Evolutionary conservation across 192 early-diverging fungal species (phyloP).

Genomic region (Allomyces javanicus): DNA sequence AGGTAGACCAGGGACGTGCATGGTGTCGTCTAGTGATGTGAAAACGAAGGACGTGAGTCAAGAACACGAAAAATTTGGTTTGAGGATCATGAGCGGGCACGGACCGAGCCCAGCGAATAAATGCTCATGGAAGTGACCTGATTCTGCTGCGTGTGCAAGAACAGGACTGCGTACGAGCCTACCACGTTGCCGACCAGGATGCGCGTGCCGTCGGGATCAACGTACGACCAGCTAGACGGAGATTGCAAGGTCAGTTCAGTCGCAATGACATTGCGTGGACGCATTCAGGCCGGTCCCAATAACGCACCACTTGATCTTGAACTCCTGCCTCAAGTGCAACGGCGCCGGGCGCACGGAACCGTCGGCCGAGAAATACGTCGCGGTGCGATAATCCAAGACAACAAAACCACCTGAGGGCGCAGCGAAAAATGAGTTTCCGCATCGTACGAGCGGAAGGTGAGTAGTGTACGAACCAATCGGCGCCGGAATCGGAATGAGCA

Average conservation of each 20-base stretch:
- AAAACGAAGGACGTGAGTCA: not conserved
- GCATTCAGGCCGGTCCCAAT: not conserved
- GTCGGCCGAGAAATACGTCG: not conserved
- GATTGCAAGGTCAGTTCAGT: not conserved
- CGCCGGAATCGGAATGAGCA: slow-evolving; percentile 36
- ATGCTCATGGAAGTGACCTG: not conserved
- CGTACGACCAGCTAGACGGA: not conserved
- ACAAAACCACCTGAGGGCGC: slow-evolving; percentile 2
- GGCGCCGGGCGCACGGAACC: not conserved
- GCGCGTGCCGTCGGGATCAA: not conserved
- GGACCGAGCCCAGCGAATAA: not conserved
- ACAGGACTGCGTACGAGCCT: not conserved
- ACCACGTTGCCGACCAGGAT: not conserved
- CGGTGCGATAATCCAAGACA: not conserved
- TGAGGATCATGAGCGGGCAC: not conserved
- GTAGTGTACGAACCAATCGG: slow-evolving; percentile 6
- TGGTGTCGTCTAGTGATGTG: slow-evolving; percentile 10
- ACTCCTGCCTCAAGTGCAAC: not conserved
- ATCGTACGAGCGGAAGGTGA: no score
- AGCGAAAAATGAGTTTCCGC: not conserved
- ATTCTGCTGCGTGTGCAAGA: not conserved
- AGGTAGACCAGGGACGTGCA: slow-evolving; percentile 44
- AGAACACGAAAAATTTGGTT: not conserved
- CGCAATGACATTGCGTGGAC: not conserved
- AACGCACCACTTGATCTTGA: not conserved